Evolutionary conservation across 345 rosid species (phyloP).

Genomic region (Populus davidiana): DNA sequence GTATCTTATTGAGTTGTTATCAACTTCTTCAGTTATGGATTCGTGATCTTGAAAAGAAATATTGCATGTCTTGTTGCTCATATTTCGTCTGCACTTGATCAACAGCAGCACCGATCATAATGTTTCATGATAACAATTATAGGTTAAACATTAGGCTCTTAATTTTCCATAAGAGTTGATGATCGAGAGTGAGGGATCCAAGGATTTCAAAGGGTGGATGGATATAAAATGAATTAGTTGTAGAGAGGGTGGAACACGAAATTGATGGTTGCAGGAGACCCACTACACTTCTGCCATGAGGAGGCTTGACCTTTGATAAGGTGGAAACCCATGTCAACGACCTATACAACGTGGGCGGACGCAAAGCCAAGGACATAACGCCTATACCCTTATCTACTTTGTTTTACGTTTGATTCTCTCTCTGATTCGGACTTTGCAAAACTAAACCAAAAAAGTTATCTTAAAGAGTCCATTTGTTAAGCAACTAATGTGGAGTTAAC

Average conservation of each 20-base stretch:
- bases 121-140: too few species aligned
- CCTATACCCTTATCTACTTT: neutral
- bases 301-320: slow-evolving; percentile 28
- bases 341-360: slow-evolving; percentile 9
- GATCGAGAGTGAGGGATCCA: neutral
- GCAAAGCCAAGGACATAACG: slow-evolving; percentile 9
- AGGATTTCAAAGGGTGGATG: too few species aligned
- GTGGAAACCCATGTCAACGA: slow-evolving; percentile 20
- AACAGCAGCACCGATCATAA: too few species aligned
- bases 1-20: too few species aligned
- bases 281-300: slow-evolving; percentile 5
- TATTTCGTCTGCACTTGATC: too few species aligned
- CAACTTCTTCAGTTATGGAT: too few species aligned
- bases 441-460: neutral
- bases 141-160: too few species aligned
- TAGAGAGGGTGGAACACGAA: slow-evolving; percentile 26
- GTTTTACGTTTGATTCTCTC: slow-evolving; percentile 10
- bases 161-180: too few species aligned
- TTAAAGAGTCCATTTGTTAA: slow-evolving; percentile 8
- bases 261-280: slow-evolving; percentile 14
- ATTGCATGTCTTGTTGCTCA: too few species aligned
- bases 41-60: too few species aligned
- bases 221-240: slow-evolving; percentile 26
- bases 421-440: slow-evolving; percentile 4
- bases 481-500: slow-evolving; percentile 17